Base-by-base conservation (phyloP, 257 asterid species). In the Solanum arcanum region DNA sequence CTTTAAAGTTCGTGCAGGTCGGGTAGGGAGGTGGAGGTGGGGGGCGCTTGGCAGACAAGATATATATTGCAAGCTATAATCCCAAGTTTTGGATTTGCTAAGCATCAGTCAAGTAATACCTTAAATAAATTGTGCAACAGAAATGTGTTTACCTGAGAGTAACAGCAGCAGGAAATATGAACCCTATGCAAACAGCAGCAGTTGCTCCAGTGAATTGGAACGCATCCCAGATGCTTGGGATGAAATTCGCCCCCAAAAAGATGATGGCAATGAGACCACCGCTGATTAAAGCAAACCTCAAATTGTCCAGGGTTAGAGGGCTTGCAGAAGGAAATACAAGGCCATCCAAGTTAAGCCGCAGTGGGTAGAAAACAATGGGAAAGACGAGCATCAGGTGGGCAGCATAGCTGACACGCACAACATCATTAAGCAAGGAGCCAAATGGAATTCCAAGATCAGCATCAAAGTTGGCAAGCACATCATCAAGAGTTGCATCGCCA, bases 191-290 rank as follows among this genome's bases (percentile, higher is more conserved):
- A 77, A 94, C 98, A 83, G 98, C 98, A 31, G 98, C 98, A 49
- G 99, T 95, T 83, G 98, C 98, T 82, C 99, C 99, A 41, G 97
- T 95, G 92, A 96, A 96, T 87, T 96, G 99, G 93, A 96, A 96
- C 68, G 97, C 99, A 42, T 96, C 98, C 99, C 99, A 96, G 83
- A 96, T 96, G 94, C 95, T 96, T 13, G 99, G 98, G 74, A 96
- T 95, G 91, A 93, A 96, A 89, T 93, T 96, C 23, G 99, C 99
- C 44, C 95, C 99, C 47, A 95, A 84, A 87, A 92, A 95, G 70
- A 93, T 88, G 74, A 93, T 89, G 31, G 84, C 85, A 35, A 95
- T 89, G 64, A 96, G 95, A 85, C 95, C 98, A 62, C 47, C 60
- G 86, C 96, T 96, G 86, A 95, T 87, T 13, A 88, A 86, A 20